These are phyloP conservation scores for Chimonanthus praecox DNA, from an alignment of 164 flowering plant species.

Conservation along the genomic window DNA sequence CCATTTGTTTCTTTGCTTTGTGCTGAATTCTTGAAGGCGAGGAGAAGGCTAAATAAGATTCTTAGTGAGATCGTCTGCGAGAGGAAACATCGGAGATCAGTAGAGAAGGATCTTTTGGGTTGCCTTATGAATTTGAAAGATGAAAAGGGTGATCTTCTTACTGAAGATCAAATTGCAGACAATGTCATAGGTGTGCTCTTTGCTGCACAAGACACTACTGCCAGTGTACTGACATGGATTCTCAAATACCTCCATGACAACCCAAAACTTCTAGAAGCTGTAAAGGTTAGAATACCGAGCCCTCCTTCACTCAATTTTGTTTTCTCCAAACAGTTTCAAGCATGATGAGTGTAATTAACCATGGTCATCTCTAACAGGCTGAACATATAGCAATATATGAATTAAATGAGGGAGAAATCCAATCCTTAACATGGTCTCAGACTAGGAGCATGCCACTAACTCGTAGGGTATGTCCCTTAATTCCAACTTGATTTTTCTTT, in stretches of 20 bases:
- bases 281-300: conserved; percentile 40
- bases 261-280: conserved; percentile 65
- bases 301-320: neutral
- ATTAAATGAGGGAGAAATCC: conserved; percentile 29
- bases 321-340: neutral
- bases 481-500: no score
- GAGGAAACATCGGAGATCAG: conserved; percentile 43
- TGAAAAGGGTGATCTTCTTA: conserved; percentile 39
- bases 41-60: conserved; percentile 52
- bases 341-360: neutral
- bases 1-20: neutral
- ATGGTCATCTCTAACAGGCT: conserved; percentile 32
- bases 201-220: conserved; percentile 95
- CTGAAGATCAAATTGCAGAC: conserved; percentile 68
- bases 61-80: conserved; percentile 45
- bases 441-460: conserved; percentile 77
- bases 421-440: conserved; percentile 56
- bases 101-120: conserved; percentile 47
- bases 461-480: conserved; percentile 35
- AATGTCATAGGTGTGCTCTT: conserved; percentile 86
- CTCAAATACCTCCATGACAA: conserved; percentile 80
- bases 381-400: conserved; percentile 55
- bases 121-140: conserved; percentile 47
- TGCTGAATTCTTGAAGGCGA: conserved; percentile 42
- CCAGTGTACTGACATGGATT: conserved; percentile 86